Conservation (phyloP, 768 basidiomycete genomes). For the Hericium coralloides region DNA sequence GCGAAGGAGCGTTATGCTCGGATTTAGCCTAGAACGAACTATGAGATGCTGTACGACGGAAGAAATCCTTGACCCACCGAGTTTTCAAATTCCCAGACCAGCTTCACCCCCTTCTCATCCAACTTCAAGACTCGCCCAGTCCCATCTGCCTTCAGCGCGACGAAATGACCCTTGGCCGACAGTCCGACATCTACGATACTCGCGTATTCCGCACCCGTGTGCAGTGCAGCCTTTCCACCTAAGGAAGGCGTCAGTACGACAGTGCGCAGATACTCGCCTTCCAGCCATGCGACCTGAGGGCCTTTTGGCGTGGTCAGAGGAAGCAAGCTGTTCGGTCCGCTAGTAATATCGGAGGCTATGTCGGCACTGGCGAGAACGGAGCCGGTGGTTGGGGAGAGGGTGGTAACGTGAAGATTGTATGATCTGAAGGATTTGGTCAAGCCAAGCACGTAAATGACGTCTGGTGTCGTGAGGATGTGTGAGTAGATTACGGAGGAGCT, state of each 20-base stretch:
- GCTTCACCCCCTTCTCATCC: constrained; percentile 31
- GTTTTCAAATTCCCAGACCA: constrained; percentile 47
- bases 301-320: constrained; percentile 19
- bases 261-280: constrained; percentile 40
- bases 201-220: constrained; percentile 28
- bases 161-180: constrained; percentile 42
- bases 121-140: constrained; percentile 47
- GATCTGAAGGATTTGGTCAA: constrained; percentile 35
- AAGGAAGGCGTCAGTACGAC: constrained; percentile 44
- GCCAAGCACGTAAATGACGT: constrained; percentile 48
- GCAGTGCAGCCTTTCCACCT: constrained; percentile 33
- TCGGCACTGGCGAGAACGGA: constrained; percentile 37
- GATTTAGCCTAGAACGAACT: too few relatives aligned
- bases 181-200: constrained; percentile 57
- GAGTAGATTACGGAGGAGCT: constrained; percentile 63
- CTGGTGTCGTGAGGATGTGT: constrained; percentile 43
- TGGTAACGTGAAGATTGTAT: constrained; percentile 59
- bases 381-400: constrained; percentile 48
- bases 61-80: constrained; percentile 30
- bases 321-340: constrained; percentile 28
- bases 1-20: constrained; percentile 33
- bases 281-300: constrained; percentile 41
- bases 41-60: not conserved
- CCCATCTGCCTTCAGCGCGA: constrained; percentile 51
- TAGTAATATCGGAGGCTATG: constrained; percentile 42